Conservation (phyloP, 73 alveolate species). For the Paramecium pentaurelia region DNA sequence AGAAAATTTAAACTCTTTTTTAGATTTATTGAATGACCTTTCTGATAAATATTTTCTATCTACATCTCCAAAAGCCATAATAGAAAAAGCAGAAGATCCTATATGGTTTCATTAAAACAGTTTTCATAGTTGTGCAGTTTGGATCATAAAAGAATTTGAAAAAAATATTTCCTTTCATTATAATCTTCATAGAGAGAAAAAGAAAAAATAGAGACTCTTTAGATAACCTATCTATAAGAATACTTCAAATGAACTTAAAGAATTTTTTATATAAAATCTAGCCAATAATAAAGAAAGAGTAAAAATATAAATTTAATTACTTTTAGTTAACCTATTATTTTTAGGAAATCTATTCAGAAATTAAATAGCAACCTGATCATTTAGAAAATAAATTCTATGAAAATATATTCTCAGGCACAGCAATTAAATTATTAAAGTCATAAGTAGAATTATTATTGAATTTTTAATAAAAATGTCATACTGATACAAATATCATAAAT, state of each 20-base stretch:
- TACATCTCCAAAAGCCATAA: neutral
- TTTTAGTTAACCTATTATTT: neutral
- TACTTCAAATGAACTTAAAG: neutral
- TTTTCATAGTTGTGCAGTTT: neutral
- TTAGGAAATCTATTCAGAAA: neutral
- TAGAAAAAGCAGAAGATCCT: neutral
- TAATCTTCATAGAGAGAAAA: neutral
- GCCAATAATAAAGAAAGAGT: slow-evolving; percentile 3
- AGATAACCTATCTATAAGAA: neutral
- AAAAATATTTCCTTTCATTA: neutral
- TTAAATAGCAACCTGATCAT: neutral
- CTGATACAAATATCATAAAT: neutral
- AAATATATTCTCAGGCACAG: neutral
- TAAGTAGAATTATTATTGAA: neutral
- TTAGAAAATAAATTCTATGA: neutral
- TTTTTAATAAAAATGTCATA: neutral
- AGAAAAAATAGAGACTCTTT: neutral
- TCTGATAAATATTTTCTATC: neutral
- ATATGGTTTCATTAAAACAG: neutral
- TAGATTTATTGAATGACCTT: neutral
- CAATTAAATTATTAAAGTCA: neutral
- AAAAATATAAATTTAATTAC: neutral
- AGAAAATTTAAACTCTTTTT: neutral
- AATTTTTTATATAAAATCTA: neutral
- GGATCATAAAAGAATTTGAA: slow-evolving; percentile 15